phyloP scores from a whole-genome alignment of 495 filamentous ascomycete species.

The Penicillium soppii region DNA sequence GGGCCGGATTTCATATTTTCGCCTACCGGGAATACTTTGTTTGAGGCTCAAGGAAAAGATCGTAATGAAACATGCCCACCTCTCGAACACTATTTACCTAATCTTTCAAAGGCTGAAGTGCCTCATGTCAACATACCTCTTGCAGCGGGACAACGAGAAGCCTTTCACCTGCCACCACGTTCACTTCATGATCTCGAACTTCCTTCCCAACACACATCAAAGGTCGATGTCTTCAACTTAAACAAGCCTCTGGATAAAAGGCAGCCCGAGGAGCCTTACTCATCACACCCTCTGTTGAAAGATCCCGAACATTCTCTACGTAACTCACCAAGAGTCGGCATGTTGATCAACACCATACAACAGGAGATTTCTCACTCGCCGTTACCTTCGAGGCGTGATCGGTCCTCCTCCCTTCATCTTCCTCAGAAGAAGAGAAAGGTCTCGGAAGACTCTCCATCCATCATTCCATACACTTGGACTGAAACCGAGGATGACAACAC shows the following conservation, averaged over 20 bases:
- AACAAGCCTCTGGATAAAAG: too few relatives aligned
- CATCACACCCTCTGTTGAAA: too few relatives aligned
- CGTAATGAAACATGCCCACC: too few relatives aligned
- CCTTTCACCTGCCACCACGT: neutral
- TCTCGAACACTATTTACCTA: too few relatives aligned
- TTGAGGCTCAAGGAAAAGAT: neutral
- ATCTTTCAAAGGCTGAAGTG: neutral
- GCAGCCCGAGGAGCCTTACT: too few relatives aligned
- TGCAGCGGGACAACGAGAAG: neutral
- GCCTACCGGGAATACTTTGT: neutral
- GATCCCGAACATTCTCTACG: too few relatives aligned
- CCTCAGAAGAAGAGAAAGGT: neutral
- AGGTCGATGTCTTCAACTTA: neutral
- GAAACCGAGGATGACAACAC: neutral
- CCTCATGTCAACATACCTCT: neutral
- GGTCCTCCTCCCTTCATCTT: neutral
- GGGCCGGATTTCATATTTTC: neutral
- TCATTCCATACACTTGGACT: conserved; percentile 20
- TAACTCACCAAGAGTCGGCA: neutral
- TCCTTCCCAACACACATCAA: neutral
- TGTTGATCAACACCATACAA: neutral
- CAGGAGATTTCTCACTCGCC: neutral
- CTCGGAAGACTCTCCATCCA: neutral
- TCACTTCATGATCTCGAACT: too few relatives aligned
- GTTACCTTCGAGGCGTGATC: neutral